phyloP scores from a whole-genome alignment of 768 basidiomycete genomes.

The Termitomyces titanicus region DNA sequence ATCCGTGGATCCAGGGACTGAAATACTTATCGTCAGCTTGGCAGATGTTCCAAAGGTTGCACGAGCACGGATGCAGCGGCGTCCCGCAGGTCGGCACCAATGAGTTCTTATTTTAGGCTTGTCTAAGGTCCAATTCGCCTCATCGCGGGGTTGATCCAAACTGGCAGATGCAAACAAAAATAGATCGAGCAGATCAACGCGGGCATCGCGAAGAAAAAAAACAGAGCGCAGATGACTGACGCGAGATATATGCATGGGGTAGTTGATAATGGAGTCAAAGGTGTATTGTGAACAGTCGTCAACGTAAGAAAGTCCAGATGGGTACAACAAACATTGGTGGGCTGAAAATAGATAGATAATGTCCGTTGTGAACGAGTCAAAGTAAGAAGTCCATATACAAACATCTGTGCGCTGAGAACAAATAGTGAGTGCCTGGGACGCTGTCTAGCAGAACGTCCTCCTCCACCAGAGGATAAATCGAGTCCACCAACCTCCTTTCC shows the following conservation, averaged over 20 bases:
- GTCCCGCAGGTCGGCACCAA: slow-evolving; percentile 9
- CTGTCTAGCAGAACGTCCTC: slow-evolving; percentile 64
- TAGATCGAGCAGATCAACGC: not conserved
- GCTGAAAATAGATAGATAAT: not conserved
- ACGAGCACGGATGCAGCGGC: slow-evolving; percentile 7
- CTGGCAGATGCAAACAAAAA: not conserved
- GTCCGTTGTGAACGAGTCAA: slow-evolving; percentile 7
- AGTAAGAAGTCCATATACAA: slow-evolving; percentile 19
- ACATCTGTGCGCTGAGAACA: slow-evolving; percentile 6
- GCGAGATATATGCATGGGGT: not conserved
- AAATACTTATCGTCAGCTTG: not conserved
- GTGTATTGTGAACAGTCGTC: no score
- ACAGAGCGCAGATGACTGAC: not conserved
- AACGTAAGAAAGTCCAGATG: no score
- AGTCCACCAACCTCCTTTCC: slow-evolving; percentile 79
- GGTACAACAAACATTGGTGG: no score
- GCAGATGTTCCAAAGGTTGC: not conserved
- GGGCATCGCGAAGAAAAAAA: not conserved
- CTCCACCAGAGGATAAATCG: slow-evolving; percentile 78
- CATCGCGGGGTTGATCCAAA: not conserved
- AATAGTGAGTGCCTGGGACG: slow-evolving; percentile 6
- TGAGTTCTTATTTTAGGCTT: slow-evolving; percentile 3
- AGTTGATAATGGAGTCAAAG: not conserved
- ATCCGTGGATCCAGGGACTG: slow-evolving; percentile 11
- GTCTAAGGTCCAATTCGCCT: not conserved